Percentiles rank a stretch among this genome's conserved stretches.
Evolutionary conservation across 2,329 filamentous ascomycete species (phyloP).

Genomic region (Aspergillus neoniger): DNA sequence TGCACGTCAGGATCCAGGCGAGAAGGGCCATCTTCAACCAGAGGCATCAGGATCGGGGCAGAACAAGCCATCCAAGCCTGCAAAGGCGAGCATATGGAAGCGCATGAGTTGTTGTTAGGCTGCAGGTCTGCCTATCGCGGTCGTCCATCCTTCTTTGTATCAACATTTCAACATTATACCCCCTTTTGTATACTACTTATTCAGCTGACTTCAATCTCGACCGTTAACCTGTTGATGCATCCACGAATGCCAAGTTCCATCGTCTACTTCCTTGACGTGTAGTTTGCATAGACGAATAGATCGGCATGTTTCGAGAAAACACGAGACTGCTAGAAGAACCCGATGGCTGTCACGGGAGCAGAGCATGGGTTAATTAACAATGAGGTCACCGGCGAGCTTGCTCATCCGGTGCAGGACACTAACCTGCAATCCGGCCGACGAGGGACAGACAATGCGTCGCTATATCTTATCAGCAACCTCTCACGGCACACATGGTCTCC

Average conservation of each 20-base stretch:
- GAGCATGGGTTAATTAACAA: background rate
- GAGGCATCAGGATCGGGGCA: background rate
- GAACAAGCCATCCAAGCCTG: conserved; percentile 4
- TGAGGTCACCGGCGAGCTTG: background rate
- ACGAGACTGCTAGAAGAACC: background rate
- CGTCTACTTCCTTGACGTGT: background rate
- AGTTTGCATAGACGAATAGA: background rate
- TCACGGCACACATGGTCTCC: background rate
- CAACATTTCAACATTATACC: conserved; percentile 18
- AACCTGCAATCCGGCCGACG: background rate
- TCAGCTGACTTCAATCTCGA: no score
- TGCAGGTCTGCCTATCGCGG: background rate
- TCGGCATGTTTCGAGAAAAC: background rate
- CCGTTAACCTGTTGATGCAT: background rate
- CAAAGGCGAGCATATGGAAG: conserved; percentile 18
- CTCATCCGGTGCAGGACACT: background rate
- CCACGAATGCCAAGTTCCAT: background rate
- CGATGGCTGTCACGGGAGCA: background rate
- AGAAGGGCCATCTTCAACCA: background rate
- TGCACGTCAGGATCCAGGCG: conserved; percentile 4
- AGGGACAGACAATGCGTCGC: background rate
- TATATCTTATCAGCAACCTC: conserved; percentile 4
- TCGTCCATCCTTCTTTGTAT: conserved; percentile 4
- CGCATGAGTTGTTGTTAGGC: conserved; percentile 20
- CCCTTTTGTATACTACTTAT: conserved; percentile 6